Evolutionary conservation across 495 filamentous ascomycete genomes (phyloP).

Genomic region (Hyaloscypha bicolor): DNA sequence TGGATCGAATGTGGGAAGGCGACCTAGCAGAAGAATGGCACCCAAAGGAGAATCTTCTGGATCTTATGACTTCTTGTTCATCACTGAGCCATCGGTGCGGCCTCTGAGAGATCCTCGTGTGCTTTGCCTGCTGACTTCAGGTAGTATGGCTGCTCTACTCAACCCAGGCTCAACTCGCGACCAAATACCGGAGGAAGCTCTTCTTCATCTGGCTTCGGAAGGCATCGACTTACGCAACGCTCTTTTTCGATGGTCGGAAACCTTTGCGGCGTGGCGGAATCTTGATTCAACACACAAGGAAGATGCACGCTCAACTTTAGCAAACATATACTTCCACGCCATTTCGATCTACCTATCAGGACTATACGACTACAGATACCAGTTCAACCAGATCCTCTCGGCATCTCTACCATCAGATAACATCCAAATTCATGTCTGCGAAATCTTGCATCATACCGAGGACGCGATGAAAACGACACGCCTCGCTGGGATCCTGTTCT

Average conservation of each 20-base stretch:
- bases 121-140: background rate
- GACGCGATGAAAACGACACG: slow-evolving; percentile 14
- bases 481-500: slow-evolving; percentile 21
- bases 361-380: slow-evolving; percentile 21
- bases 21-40: slow-evolving; percentile 12
- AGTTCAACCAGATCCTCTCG: background rate
- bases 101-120: background rate
- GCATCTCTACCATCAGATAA: background rate
- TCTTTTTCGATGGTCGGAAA: slow-evolving; percentile 15
- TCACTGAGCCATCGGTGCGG: slow-evolving; percentile 15
- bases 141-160: too few species aligned
- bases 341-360: slow-evolving; percentile 30
- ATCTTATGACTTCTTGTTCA: slow-evolving; percentile 27
- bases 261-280: background rate
- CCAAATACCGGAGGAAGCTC: background rate
- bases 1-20: slow-evolving; percentile 8
- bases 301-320: slow-evolving; percentile 6
- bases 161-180: background rate
- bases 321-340: slow-evolving; percentile 21
- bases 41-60: slow-evolving; percentile 28
- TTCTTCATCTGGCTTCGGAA: slow-evolving; percentile 5
- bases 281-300: background rate
- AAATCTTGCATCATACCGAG: slow-evolving; percentile 10
- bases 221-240: slow-evolving; percentile 8
- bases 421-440: slow-evolving; percentile 16